Evolutionary conservation across 768 basidiomycete genomes (phyloP).

Genomic region (Suillus alpinus): DNA sequence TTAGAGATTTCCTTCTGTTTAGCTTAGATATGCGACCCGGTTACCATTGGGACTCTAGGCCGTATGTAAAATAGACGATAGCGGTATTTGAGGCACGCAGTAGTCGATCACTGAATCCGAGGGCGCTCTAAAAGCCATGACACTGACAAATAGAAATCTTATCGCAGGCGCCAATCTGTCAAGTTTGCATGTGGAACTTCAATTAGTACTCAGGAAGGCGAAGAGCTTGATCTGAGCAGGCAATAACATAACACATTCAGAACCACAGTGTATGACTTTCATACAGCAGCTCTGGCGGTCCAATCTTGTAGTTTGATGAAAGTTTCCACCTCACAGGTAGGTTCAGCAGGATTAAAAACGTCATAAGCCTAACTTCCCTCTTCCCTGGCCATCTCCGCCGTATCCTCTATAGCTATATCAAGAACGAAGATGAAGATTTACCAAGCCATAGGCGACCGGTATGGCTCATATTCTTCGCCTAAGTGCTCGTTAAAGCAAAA

Average conservation of each 20-base stretch:
- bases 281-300: slow-evolving; percentile 45
- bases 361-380: slow-evolving; percentile 49
- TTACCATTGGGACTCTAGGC: neutral
- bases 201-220: neutral
- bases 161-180: neutral
- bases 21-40: neutral
- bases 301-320: slow-evolving; percentile 61
- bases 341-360: slow-evolving; percentile 46
- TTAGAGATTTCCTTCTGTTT: neutral
- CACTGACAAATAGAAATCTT: neutral
- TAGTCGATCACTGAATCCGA: neutral
- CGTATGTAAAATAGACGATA: neutral
- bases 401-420: slow-evolving; percentile 45
- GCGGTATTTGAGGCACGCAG: neutral
- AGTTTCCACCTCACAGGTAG: slow-evolving; percentile 42
- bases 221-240: neutral
- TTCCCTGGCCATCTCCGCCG: slow-evolving; percentile 41
- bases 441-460: neutral
- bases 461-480: slow-evolving; percentile 35
- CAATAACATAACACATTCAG: neutral
- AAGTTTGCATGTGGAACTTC: neutral
- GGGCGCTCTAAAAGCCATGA: neutral
- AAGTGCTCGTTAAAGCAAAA: slow-evolving; percentile 69
- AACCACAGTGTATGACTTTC: neutral
- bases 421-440: neutral